Evolutionary conservation across 495 filamentous ascomycete genomes (phyloP).

Genomic region (Hyaloscypha bicolor): DNA sequence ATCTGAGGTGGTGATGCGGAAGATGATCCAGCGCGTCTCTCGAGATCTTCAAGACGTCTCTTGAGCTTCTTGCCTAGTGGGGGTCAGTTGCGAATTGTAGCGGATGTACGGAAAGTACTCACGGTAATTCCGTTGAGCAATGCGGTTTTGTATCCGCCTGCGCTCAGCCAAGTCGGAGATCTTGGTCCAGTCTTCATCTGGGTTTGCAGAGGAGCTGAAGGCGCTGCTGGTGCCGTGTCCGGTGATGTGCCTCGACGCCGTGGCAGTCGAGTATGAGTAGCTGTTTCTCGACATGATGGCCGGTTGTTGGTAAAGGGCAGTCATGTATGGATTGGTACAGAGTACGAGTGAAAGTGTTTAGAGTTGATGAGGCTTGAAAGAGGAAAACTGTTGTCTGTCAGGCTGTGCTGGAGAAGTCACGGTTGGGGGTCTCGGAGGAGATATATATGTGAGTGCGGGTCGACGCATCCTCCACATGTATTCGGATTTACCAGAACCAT

Average conservation of each 20-base stretch:
- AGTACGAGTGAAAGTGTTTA: conserved; percentile 10
- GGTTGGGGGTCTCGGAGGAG: conserved; percentile 25
- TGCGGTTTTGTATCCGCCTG: conserved; percentile 93
- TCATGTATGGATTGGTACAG: conserved; percentile 14
- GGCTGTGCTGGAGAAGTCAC: conserved; percentile 17
- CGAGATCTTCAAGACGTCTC: conserved; percentile 93
- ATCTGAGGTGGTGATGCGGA: conserved; percentile 57
- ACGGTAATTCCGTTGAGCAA: conserved; percentile 99
- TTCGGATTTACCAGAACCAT: conserved; percentile 19
- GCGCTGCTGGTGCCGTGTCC: conserved; percentile 86
- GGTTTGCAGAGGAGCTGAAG: conserved; percentile 94
- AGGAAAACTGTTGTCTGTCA: conserved; percentile 7
- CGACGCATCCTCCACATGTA: conserved; percentile 18
- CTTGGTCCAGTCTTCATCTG: conserved; percentile 99
- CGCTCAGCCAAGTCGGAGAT: conserved; percentile 96
- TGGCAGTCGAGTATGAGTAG: conserved; percentile 42
- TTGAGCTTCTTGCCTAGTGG: conserved; percentile 94
- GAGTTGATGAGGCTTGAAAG: conserved; percentile 13
- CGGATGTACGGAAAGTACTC: conserved; percentile 45
- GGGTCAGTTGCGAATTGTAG: conserved; percentile 2
- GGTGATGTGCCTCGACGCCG: conserved; percentile 59
- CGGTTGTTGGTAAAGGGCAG: conserved; percentile 12
- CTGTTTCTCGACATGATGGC: conserved; percentile 42
- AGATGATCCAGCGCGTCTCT: conserved; percentile 84
- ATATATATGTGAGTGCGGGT: conserved; percentile 32